phyloP scores from a whole-genome alignment of 148 eudicot genomes.

The Nepenthes gracilis region DNA sequence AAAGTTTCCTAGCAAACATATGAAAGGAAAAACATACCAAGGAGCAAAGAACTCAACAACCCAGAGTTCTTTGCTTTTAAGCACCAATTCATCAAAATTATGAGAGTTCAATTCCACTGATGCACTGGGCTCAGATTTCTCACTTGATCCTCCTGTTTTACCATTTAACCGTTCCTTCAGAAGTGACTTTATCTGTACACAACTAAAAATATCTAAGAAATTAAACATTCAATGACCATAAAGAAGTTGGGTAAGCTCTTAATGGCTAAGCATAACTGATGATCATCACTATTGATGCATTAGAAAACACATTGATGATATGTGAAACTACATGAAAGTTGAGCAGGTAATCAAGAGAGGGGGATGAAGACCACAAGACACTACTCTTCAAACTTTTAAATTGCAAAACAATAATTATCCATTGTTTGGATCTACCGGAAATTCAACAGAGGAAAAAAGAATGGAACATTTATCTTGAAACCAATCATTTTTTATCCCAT shows the following conservation, averaged over 20 bases:
- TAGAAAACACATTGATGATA: neutral
- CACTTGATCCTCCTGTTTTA: conserved; percentile 71
- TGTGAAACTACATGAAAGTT: too few relatives aligned
- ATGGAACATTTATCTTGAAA: too few relatives aligned
- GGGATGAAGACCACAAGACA: too few relatives aligned
- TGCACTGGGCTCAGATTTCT: conserved; percentile 73
- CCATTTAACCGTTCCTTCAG: conserved; percentile 75
- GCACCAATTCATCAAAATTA: conserved; percentile 80
- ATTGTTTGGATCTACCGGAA: too few relatives aligned
- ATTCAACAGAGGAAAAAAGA: too few relatives aligned
- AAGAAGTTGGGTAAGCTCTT: neutral
- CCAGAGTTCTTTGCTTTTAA: conserved; percentile 92
- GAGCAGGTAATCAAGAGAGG: too few relatives aligned
- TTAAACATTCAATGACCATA: neutral
- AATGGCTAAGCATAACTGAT: too few relatives aligned
- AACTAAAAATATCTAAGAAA: neutral
- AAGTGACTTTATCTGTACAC: conserved; percentile 65
- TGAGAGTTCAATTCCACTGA: conserved; percentile 82
- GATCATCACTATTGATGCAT: neutral
- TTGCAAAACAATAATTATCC: too few relatives aligned
- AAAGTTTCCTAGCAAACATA: neutral
- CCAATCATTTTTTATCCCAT: too few relatives aligned
- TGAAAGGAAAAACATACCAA: conserved; percentile 39
- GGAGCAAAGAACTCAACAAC: conserved; percentile 97
- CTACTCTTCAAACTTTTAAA: too few relatives aligned